Percentiles rank a stretch among this genome's conserved stretches.
Evolutionary conservation across 164 flowering plant species (phyloP).

Genomic region (Chloranthus sessilifolius): DNA sequence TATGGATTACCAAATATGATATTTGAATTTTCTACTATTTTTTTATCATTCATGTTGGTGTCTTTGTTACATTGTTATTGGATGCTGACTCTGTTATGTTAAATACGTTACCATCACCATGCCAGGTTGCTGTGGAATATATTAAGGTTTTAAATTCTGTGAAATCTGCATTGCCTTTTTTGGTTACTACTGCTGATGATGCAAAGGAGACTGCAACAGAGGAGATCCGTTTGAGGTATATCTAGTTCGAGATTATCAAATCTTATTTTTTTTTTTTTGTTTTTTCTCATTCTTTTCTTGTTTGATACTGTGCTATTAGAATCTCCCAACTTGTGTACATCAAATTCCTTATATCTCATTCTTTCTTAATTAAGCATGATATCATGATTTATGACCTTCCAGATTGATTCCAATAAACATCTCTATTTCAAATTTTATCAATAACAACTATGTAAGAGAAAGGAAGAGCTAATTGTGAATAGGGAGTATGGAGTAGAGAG

Average conservation of each 20-base stretch:
- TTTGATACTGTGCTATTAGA: too few relatives aligned
- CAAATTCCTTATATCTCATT: too few relatives aligned
- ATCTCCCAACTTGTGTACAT: too few relatives aligned
- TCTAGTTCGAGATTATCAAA: background rate
- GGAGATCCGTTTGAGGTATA: slow-evolving; percentile 88
- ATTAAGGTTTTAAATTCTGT: slow-evolving; percentile 80
- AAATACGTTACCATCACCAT: slow-evolving; percentile 3
- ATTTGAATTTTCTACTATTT: background rate
- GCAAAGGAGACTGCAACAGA: slow-evolving; percentile 70
- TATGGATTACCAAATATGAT: background rate
- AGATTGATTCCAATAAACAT: too few relatives aligned
- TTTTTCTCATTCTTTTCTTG: too few relatives aligned
- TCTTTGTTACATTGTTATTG: background rate
- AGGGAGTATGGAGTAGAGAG: too few relatives aligned
- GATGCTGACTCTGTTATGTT: background rate
- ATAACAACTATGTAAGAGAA: too few relatives aligned
- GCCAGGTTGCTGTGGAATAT: slow-evolving; percentile 80
- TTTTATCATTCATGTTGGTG: background rate
- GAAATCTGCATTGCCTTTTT: slow-evolving; percentile 66
- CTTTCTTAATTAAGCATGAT: too few relatives aligned
- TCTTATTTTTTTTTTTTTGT: too few relatives aligned
- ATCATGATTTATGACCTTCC: too few relatives aligned
- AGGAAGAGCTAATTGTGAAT: too few relatives aligned
- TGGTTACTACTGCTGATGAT: slow-evolving; percentile 79
- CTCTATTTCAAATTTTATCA: too few relatives aligned